Evolutionary conservation across 2,329 filamentous ascomycete species (phyloP), one percentile per base, ranked within the genome.

Genomic region (Hypocrella siamensis): DNA sequence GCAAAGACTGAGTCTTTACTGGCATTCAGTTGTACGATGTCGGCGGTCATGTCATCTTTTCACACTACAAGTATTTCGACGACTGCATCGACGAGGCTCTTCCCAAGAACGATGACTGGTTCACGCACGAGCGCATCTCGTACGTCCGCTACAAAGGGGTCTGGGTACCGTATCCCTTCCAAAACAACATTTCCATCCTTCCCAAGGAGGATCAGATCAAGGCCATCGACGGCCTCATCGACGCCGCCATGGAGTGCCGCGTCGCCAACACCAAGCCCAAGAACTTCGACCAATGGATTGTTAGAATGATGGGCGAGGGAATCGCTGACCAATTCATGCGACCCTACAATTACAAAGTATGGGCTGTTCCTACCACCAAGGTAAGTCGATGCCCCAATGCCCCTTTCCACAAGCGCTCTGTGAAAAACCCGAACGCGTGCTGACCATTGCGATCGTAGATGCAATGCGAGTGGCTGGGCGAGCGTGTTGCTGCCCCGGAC

Each of bases 61-160:
- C 86, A 47, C 86, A 94, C 74, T 98, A 98, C 79, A 94, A 94
- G 67, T 98, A 98, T 75, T 98, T 98, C 58, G 90, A 98, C 64
- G 90, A 98, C 68, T 92, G 83, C 67, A 79, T 98, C 54, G 74
- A 96, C 57, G 90, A 98, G 70, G 90, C 90, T 32, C 77, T 98
- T 26, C 90, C 90, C 49, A 84, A 84, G 52, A 75, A 85, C 37
- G 79, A 83, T 37, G 90, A 98, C 65, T 98, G 90, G 90, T 96
- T 80, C 64, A 83, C 76, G 43, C 90, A 98, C 67, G 80, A 98
- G 70, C 86, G 90, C 55, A 90, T 98, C 62, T 98, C 90, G 41
- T 98, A 98, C 58, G 88, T 98, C 46, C 86, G 90, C 54, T 94
- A 85, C 79, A 88, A 93, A 75, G 70, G 71, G 44, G 70, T 84